Conservation (phyloP, 768 basidiomycete genomes). For the Dioszegia crocea region DNA sequence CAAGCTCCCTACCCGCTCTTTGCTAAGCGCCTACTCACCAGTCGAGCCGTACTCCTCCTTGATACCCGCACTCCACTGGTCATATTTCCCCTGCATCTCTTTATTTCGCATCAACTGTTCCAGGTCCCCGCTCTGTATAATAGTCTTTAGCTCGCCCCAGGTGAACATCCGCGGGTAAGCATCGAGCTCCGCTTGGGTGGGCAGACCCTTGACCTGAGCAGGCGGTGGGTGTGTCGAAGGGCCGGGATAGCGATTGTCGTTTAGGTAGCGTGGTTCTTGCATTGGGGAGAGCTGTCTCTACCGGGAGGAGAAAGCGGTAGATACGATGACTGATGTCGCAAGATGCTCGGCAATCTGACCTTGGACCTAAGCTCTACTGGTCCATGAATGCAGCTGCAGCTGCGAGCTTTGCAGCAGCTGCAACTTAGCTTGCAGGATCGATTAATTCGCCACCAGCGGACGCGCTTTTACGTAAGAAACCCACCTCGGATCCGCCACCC, state of each 20-base stretch:
- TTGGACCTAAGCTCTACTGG: too few relatives aligned
- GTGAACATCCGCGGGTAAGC: conserved; percentile 44
- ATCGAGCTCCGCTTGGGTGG: conserved; percentile 45
- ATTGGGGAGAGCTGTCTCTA: background rate
- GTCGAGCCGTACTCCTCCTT: conserved; percentile 37
- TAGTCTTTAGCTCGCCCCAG: conserved; percentile 44
- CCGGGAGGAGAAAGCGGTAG: background rate
- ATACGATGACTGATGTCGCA: too few relatives aligned
- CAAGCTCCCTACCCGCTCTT: background rate
- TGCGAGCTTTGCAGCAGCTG: too few relatives aligned
- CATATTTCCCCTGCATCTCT: conserved; percentile 39
- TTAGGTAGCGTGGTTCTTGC: conserved; percentile 17
- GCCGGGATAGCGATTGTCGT: conserved; percentile 36
- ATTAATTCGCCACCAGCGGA: too few relatives aligned
- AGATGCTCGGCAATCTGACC: too few relatives aligned
- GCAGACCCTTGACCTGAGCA: conserved; percentile 31
- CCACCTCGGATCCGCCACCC: too few relatives aligned
- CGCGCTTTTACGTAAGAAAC: too few relatives aligned
- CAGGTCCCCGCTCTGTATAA: conserved; percentile 26
- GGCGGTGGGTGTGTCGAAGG: conserved; percentile 36
- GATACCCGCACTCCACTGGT: conserved; percentile 37
- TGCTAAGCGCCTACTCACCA: conserved; percentile 28
- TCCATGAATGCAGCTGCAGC: too few relatives aligned
- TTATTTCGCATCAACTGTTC: conserved; percentile 38
- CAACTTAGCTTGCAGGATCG: too few relatives aligned